A percentile compares a stretch with the other conserved stretches of the same genome.
Evolutionary conservation across 2,329 filamentous ascomycete species (phyloP).

Genomic region (Cladosporium sp.): DNA sequence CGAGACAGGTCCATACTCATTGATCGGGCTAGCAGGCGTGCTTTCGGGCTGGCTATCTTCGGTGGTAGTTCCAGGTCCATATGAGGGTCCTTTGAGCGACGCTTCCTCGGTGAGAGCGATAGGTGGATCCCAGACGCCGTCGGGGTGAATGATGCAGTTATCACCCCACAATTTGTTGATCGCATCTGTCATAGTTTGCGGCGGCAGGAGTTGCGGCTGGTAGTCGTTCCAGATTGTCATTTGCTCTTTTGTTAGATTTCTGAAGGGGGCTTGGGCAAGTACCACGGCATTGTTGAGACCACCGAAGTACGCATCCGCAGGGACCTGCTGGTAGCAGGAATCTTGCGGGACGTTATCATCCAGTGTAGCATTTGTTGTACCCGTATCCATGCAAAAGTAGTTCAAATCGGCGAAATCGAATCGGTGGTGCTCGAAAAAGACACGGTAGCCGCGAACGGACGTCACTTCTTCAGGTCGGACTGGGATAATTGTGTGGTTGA

Average conservation of each 20-base stretch:
- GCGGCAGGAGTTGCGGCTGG: slow-evolving; percentile 19
- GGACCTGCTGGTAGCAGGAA: slow-evolving; percentile 24
- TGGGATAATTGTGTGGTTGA: slow-evolving; percentile 20
- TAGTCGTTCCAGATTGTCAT: slow-evolving; percentile 22
- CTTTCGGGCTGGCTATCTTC: background rate
- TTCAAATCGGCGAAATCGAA: slow-evolving; percentile 25
- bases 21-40: slow-evolving; percentile 7
- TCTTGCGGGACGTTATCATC: slow-evolving; percentile 13
- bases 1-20: slow-evolving; percentile 1
- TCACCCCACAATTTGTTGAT: slow-evolving; percentile 15
- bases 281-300: slow-evolving; percentile 11
- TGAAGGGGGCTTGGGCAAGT: slow-evolving; percentile 1
- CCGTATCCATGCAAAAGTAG: slow-evolving; percentile 18
- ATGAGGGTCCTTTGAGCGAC: background rate
- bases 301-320: slow-evolving; percentile 21
- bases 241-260: slow-evolving; percentile 7
- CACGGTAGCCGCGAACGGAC: slow-evolving; percentile 19
- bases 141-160: slow-evolving; percentile 15
- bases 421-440: slow-evolving; percentile 12
- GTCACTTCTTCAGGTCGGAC: slow-evolving; percentile 18
- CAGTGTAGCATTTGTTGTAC: slow-evolving; percentile 16
- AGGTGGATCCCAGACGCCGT: slow-evolving; percentile 20
- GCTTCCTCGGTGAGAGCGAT: slow-evolving; percentile 14
- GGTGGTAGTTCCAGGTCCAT: background rate
- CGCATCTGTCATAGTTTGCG: slow-evolving; percentile 6